These are phyloP conservation scores for Plasmodium billcollinsi DNA, from an alignment of 169 alveolate genomes.

Conservation along the genomic window DNA sequence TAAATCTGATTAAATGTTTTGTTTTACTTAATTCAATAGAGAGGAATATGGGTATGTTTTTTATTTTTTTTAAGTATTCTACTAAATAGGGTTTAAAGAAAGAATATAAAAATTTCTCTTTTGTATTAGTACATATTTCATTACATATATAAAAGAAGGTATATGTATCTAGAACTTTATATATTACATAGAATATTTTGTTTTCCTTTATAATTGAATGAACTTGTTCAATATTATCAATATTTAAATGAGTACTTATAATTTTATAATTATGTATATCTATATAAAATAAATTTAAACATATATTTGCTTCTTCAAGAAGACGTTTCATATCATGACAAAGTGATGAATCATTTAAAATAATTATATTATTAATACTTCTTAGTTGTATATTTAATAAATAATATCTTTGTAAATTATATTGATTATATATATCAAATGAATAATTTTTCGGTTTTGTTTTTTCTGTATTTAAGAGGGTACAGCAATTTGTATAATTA, in stretches of 20 bases:
- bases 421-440: not conserved
- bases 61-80: conserved; percentile 35
- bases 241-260: conserved; percentile 6
- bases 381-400: conserved; percentile 16
- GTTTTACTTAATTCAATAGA: conserved; percentile 52
- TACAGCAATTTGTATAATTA: not conserved
- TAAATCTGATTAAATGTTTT: conserved; percentile 45
- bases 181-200: conserved; percentile 31
- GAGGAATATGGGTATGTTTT: conserved; percentile 37
- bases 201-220: conserved; percentile 4
- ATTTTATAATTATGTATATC: conserved; percentile 6
- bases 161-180: conserved; percentile 43
- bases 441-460: not conserved
- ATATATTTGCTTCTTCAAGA: not conserved
- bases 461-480: not conserved
- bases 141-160: conserved; percentile 45
- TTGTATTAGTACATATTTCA: conserved; percentile 8
- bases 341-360: not conserved
- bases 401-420: conserved; percentile 6
- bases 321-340: conserved; percentile 12
- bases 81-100: conserved; percentile 38
- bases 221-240: conserved; percentile 22
- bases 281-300: conserved; percentile 22
- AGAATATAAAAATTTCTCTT: conserved; percentile 61
- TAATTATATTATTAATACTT: conserved; percentile 1